Conservation (phyloP, 1,139 yeast species). For the Komagataea norvegica region DNA sequence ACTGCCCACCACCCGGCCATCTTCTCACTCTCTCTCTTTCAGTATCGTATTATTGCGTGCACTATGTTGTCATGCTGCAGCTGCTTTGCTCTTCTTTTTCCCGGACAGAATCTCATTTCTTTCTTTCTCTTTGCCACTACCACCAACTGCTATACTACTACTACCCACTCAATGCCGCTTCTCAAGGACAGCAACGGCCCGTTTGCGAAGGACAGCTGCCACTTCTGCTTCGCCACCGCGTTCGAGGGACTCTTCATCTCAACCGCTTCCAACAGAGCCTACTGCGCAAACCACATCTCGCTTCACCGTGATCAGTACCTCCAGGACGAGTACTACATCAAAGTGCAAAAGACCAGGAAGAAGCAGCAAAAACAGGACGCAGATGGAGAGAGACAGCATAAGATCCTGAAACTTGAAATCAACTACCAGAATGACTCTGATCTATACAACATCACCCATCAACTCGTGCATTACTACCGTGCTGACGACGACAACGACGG, state of each 20-base stretch:
- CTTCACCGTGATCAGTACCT: conserved; percentile 53
- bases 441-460: conserved; percentile 44
- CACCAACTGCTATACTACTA: neutral
- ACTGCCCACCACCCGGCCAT: too few species aligned
- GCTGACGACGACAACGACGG: conserved; percentile 9
- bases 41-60: too few species aligned
- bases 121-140: too few species aligned
- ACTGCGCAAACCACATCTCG: conserved; percentile 45
- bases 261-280: conserved; percentile 59
- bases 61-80: too few species aligned
- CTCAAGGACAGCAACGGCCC: conserved; percentile 12
- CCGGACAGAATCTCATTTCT: too few species aligned
- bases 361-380: conserved; percentile 27
- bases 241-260: conserved; percentile 78
- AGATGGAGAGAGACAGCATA: conserved; percentile 27
- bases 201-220: conserved; percentile 79
- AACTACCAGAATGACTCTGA: conserved; percentile 68
- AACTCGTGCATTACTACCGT: conserved; percentile 17
- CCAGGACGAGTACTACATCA: conserved; percentile 48
- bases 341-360: conserved; percentile 40
- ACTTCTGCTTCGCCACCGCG: conserved; percentile 72
- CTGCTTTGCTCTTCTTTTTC: too few species aligned
- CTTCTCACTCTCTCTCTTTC: too few species aligned
- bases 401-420: conserved; percentile 71
- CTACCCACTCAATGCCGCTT: conserved; percentile 3